A percentile compares a stretch with the other conserved stretches of the same genome.
phyloP scores from a whole-genome alignment of 257 asterid species.

The Gentiana straminea region DNA sequence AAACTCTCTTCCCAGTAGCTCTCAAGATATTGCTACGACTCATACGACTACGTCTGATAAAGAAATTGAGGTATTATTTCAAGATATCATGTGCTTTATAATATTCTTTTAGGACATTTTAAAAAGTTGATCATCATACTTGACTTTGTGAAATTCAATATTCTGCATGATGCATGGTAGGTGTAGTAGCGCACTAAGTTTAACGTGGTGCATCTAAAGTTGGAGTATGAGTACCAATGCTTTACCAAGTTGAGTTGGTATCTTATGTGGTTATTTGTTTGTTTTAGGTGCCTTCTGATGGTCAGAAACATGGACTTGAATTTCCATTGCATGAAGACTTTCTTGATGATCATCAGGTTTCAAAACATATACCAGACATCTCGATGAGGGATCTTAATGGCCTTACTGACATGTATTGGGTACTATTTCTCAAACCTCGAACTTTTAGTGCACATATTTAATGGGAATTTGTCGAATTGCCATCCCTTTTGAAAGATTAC shows the following conservation, averaged over 20 bases:
- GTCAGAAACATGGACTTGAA: constrained; percentile 22
- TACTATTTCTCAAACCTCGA: constrained; percentile 22
- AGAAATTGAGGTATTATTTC: constrained; percentile 41
- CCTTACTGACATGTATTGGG: constrained; percentile 83
- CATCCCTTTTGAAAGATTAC: no score
- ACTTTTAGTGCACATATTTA: background rate
- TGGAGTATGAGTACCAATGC: constrained; percentile 1
- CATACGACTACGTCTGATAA: constrained; percentile 28
- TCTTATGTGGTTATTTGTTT: constrained; percentile 14
- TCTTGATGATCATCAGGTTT: constrained; percentile 26
- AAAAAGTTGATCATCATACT: no score
- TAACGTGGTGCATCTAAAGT: no score
- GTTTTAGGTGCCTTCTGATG: constrained; percentile 40
- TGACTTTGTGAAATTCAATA: no score
- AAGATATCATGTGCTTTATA: background rate
- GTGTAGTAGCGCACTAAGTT: no score
- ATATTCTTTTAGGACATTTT: background rate
- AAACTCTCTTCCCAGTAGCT: constrained; percentile 21
- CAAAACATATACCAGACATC: constrained; percentile 30
- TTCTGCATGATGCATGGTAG: no score
- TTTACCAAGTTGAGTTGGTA: background rate
- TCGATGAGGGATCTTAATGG: constrained; percentile 47
- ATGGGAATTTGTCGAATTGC: background rate
- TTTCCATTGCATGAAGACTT: constrained; percentile 23
- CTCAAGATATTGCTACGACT: constrained; percentile 19